Evolutionary conservation across 495 filamentous ascomycete genomes (phyloP), one percentile per base, ranked within the genome.

Genomic region (Neurospora sp.): DNA sequence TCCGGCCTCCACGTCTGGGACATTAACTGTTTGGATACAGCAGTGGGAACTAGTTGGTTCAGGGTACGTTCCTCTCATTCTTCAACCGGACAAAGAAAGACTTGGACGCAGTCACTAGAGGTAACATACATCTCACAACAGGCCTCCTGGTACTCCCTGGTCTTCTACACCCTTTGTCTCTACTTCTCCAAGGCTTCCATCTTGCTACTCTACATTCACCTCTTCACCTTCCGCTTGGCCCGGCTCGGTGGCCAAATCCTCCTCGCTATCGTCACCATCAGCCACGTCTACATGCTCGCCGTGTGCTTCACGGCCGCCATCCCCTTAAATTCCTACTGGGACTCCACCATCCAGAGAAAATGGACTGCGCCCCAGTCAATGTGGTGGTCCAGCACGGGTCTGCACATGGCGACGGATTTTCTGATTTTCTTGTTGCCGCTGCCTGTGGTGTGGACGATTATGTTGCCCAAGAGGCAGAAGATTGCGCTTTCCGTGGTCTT

Each of bases 391-490:
- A 81, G 82, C 45, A 79, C 80, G 0, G 79, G 76, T 10, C 69
- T 83, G 62, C 81, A 82, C 43, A 79, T 83, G 72, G 39, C 78
- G 6, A 79, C 79, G 40, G 80, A 84, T 70, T 73, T 83, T 3
- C 36, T 83, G n/a, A 81, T 83, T 54, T 78, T 84, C 36, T 19
- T 82, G 24, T 66, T 85, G 0, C 83, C 83, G 9, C 73, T 84
- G 73, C 78, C 76, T 2, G 75, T 82, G 28, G 79, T 85, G 13
- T 83, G 82, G 82, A 72, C 72, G 4, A 74, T 84, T 34, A 77
- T 78, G 39, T 81, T 83, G n/a, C 78, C 78, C 3, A 42, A 72
- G 3, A 72, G 73, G 9, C 79, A 80, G 9, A 85, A 85, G 71
- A 70, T 82, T 15, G 75, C 77, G 15, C 72, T 85, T 1, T 81